A percentile compares a stretch with the other conserved stretches of the same genome.
These are phyloP conservation scores for Hypsizygus marmoreus DNA, from an alignment of 768 basidiomycete species.

Conservation along the genomic window DNA sequence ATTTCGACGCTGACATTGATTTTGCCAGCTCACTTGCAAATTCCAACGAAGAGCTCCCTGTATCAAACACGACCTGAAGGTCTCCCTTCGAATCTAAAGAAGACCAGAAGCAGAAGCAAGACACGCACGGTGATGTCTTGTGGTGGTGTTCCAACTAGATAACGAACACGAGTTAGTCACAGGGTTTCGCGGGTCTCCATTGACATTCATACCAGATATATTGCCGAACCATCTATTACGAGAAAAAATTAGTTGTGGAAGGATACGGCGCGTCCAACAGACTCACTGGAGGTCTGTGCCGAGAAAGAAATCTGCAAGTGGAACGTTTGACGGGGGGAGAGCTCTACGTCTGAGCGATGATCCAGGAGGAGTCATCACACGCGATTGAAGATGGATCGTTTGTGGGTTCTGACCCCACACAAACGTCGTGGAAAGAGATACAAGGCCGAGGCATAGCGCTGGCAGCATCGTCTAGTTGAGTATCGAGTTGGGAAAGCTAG, in stretches of 20 bases:
- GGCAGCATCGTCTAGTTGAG: background rate
- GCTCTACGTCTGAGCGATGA: slow-evolving; percentile 33
- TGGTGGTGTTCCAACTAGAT: slow-evolving; percentile 56
- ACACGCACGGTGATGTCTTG: slow-evolving; percentile 43
- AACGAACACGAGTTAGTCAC: background rate
- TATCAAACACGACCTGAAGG: slow-evolving; percentile 57
- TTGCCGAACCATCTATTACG: slow-evolving; percentile 56
- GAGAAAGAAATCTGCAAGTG: slow-evolving; percentile 52
- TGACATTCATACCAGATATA: slow-evolving; percentile 37
- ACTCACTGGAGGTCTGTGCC: slow-evolving; percentile 61
- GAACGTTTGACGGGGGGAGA: slow-evolving; percentile 40
- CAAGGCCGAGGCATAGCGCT: slow-evolving; percentile 1
- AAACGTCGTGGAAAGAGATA: slow-evolving; percentile 2
- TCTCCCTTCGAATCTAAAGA: background rate
- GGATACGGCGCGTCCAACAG: too few species aligned
- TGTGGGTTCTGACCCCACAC: slow-evolving; percentile 15
- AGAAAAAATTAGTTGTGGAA: too few species aligned
- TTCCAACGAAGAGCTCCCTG: slow-evolving; percentile 50
- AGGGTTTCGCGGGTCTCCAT: background rate
- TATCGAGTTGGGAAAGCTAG: too few species aligned
- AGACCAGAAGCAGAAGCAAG: background rate
- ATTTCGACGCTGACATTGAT: background rate
- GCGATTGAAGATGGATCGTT: slow-evolving; percentile 26
- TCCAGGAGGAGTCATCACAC: slow-evolving; percentile 8
- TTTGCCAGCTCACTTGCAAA: slow-evolving; percentile 52